phyloP scores from a whole-genome alignment of 1,284 basidiomycete species.

The Rhodotorula sp. region DNA sequence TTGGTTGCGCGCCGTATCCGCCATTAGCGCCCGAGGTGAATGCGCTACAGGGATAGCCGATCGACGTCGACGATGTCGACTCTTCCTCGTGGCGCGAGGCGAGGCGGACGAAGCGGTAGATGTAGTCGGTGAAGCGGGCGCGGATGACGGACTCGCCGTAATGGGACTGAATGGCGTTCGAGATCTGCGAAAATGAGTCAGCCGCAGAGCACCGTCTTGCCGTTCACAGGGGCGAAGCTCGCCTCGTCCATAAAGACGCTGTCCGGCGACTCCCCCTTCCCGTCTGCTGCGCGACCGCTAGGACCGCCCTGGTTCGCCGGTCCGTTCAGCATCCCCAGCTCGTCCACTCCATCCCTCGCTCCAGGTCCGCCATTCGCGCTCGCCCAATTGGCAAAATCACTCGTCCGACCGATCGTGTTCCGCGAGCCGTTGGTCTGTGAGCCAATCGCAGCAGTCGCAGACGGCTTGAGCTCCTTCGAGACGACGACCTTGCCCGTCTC shows the following conservation, averaged over 20 bases:
- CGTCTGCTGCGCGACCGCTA: not conserved
- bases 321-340: conserved; percentile 12
- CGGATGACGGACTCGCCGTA: conserved; percentile 77
- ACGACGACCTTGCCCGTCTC: conserved; percentile 80
- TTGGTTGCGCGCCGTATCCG: conserved; percentile 11
- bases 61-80: conserved; percentile 61
- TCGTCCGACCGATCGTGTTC: not conserved
- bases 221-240: conserved; percentile 49
- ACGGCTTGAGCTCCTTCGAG: conserved; percentile 70
- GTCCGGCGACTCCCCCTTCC: conserved; percentile 55
- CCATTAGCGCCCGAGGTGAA: conserved; percentile 48
- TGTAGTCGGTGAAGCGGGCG: conserved; percentile 72
- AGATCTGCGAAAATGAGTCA: conserved; percentile 54
- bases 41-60: conserved; percentile 57
- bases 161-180: conserved; percentile 67
- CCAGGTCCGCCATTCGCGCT: not conserved
- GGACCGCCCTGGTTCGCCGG: not conserved
- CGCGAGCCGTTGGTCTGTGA: not conserved
- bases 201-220: too few species aligned
- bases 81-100: conserved; percentile 78
- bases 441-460: conserved; percentile 9
- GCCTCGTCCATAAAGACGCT: conserved; percentile 90
- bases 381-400: not conserved
- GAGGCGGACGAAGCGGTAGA: conserved; percentile 68
- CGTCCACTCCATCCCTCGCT: conserved; percentile 5